These are phyloP conservation scores for Pseudozyma pruni DNA, from an alignment of 1,284 basidiomycete genomes.

Conservation along the genomic window DNA sequence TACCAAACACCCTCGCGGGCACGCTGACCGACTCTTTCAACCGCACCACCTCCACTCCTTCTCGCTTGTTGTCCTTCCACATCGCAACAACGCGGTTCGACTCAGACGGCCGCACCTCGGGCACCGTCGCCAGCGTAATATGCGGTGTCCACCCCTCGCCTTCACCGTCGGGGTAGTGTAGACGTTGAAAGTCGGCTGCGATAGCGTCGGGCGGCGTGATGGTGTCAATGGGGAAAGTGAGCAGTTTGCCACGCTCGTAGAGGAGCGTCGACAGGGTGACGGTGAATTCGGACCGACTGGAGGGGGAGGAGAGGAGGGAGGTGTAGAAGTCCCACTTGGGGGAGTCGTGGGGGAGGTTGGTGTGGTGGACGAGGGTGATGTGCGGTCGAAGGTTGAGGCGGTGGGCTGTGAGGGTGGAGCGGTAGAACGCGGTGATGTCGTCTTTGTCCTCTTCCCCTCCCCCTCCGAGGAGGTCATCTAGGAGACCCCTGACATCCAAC, in stretches of 20 bases:
- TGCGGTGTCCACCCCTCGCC: slow-evolving; percentile 72
- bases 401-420: too few relatives aligned
- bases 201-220: background rate
- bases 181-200: slow-evolving; percentile 1
- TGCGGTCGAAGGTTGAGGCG: slow-evolving; percentile 78
- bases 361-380: slow-evolving; percentile 82
- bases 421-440: too few relatives aligned
- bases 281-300: background rate
- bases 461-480: slow-evolving; percentile 3
- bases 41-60: background rate
- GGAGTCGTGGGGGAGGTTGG: slow-evolving; percentile 5
- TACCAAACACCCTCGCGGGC: slow-evolving; percentile 21
- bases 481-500: slow-evolving; percentile 19
- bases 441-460: background rate
- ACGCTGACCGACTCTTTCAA: background rate
- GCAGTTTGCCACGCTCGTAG: slow-evolving; percentile 8
- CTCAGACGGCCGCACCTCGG: slow-evolving; percentile 77
- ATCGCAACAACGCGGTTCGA: slow-evolving; percentile 74
- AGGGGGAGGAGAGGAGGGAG: slow-evolving; percentile 2
- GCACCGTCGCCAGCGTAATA: slow-evolving; percentile 85
- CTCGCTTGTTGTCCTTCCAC: background rate
- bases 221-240: slow-evolving; percentile 13
- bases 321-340: slow-evolving; percentile 28
- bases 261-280: slow-evolving; percentile 10
- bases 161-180: slow-evolving; percentile 39